These are phyloP conservation scores for Mucuna pruriens DNA, from an alignment of 306 rosid species.

Conservation along the genomic window DNA sequence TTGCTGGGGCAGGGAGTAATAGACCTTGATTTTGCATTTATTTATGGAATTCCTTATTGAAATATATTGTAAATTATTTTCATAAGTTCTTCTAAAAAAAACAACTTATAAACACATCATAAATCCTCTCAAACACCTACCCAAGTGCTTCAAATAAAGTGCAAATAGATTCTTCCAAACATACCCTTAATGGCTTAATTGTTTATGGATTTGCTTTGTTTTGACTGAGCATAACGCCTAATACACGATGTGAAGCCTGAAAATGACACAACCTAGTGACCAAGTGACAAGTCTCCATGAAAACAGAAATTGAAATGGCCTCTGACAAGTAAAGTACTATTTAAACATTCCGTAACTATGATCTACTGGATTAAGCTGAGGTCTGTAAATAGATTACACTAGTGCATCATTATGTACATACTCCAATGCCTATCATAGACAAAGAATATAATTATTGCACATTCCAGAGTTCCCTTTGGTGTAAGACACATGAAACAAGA, in stretches of 20 bases:
- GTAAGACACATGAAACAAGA: slow-evolving; percentile 45
- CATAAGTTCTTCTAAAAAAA: too few species aligned
- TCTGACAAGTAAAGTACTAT: slow-evolving; percentile 10
- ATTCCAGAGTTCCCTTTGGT: slow-evolving; percentile 48
- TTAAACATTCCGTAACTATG: slow-evolving; percentile 33
- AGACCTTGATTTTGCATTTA: too few species aligned
- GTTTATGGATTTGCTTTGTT: background rate
- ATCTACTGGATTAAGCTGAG: slow-evolving; percentile 43
- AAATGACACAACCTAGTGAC: background rate
- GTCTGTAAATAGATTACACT: slow-evolving; percentile 46
- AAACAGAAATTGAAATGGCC: slow-evolving; percentile 29
- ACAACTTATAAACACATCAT: background rate
- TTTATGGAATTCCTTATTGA: too few species aligned
- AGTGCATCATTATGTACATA: slow-evolving; percentile 62
- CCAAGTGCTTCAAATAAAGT: background rate
- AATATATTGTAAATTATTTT: too few species aligned
- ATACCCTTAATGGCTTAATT: background rate
- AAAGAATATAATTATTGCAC: slow-evolving; percentile 56
- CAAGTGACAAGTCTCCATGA: background rate
- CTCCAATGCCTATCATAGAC: slow-evolving; percentile 57
- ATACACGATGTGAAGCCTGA: background rate
- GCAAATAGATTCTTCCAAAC: background rate
- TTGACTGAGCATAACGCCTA: too few species aligned
- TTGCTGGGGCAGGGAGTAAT: too few species aligned
- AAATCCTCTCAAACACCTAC: background rate